Evolutionary conservation across 805 yeast species (phyloP), one percentile per base, ranked within the genome.

Genomic region (Saccharomycopsis sp.): DNA sequence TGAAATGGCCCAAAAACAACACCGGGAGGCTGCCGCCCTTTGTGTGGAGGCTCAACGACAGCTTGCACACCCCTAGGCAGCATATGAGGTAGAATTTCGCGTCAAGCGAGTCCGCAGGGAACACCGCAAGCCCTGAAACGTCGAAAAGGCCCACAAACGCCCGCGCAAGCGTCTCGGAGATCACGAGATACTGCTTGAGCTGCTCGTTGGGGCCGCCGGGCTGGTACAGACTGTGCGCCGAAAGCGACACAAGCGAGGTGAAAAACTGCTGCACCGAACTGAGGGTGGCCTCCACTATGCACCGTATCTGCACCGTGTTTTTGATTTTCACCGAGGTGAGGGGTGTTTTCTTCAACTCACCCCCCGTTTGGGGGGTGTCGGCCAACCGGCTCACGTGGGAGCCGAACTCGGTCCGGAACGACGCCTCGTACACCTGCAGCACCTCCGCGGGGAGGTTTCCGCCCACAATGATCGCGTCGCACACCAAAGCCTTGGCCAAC

Each of bases 391-490:
- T n/a, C n/a, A n/a, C n/a, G n/a, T n/a, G n/a, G n/a, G n/a, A n/a
- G n/a, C n/a, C n/a, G n/a, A n/a, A n/a, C n/a, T n/a, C n/a, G n/a
- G n/a, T n/a, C n/a, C n/a, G n/a, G n/a, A n/a, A n/a, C n/a, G n/a
- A n/a, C n/a, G n/a, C n/a, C n/a, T n/a, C n/a, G n/a, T n/a, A n/a
- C n/a, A n/a, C n/a, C n/a, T n/a, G n/a, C n/a, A n/a, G n/a, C n/a
- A n/a, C 48, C 21, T 44, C 48, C 8, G 12, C 7, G 16, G 48
- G 48, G 7, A 18, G 21, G 9, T 44, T 44, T 16, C 8, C 21
- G 16, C 85, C 77, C 4, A 85, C 64, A 2, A 73, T 64, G 55
- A 78, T 77, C 61, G 86, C 91, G 68, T 87, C 94, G 12, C 79
- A 61, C 0, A 81, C 73, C 16, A 79, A 70, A 58, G 85, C 74